phyloP scores from a whole-genome alignment of 106 monocot genomes.

The Platanthera guangdongensis region DNA sequence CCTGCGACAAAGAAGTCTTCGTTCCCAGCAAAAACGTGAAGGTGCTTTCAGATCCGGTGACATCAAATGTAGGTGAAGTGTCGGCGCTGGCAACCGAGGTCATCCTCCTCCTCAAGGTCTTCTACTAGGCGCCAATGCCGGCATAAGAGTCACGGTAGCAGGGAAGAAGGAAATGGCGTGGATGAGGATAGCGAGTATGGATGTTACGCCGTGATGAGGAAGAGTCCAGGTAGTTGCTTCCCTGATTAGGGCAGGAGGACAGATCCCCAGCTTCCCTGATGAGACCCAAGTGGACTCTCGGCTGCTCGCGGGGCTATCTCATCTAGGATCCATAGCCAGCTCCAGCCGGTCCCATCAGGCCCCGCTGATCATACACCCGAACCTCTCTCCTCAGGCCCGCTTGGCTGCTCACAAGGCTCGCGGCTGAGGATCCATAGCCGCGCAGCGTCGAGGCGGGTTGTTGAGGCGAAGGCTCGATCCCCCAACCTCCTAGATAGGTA shows the following conservation, averaged over 20 bases:
- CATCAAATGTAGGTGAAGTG: background rate
- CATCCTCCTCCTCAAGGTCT: conserved; percentile 1
- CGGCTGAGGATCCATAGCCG: too few species aligned
- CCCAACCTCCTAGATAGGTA: too few species aligned
- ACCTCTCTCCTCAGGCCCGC: too few species aligned
- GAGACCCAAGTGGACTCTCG: too few species aligned
- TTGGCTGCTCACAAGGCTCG: too few species aligned
- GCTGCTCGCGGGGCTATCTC: too few species aligned
- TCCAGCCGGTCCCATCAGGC: background rate
- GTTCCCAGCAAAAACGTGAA: background rate
- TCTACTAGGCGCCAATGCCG: background rate
- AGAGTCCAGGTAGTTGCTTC: conserved; percentile 24
- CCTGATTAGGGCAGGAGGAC: background rate
- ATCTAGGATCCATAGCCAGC: background rate
- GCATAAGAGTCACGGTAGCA: background rate
- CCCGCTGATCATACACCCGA: too few species aligned
- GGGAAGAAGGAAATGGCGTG: conserved; percentile 19
- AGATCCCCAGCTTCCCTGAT: background rate
- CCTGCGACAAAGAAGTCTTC: background rate
- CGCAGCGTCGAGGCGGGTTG: too few species aligned
- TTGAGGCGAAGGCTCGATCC: too few species aligned
- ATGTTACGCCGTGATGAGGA: conserved; percentile 35
- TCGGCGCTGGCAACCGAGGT: background rate
- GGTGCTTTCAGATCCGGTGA: background rate
- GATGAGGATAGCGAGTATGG: conserved; percentile 8